phyloP scores from a whole-genome alignment of 2,329 filamentous ascomycete genomes.

The Herpotrichia juniperi region DNA sequence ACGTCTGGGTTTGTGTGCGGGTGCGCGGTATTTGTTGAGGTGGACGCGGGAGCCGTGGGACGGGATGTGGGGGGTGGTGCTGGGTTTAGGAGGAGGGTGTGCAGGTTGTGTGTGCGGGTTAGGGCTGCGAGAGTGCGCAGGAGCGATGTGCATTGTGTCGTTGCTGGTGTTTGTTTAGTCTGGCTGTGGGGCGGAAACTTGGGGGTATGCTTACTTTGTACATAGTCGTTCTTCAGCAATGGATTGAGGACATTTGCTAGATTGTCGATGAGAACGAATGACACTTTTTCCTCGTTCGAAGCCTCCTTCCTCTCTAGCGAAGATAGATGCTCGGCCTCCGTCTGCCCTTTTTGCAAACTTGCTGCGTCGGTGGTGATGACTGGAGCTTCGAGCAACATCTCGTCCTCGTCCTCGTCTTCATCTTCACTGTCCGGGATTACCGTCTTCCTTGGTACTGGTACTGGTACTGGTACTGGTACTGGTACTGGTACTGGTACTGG shows the following conservation, averaged over 20 bases:
- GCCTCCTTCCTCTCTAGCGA: conserved; percentile 12
- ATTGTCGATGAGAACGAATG: conserved; percentile 49
- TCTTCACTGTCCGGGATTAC: conserved; percentile 44
- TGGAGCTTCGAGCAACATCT: conserved; percentile 46
- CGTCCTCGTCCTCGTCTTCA: conserved; percentile 44
- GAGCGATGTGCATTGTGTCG: conserved; percentile 49
- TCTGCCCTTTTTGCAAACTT: not conserved
- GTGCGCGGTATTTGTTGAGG: conserved; percentile 28
- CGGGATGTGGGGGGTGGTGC: conserved; percentile 12
- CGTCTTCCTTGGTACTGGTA: conserved; percentile 20
- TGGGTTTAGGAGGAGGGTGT: conserved; percentile 45
- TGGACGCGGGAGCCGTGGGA: conserved; percentile 39
- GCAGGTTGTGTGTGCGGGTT: conserved; percentile 41
- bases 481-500: not conserved
- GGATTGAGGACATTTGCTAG: conserved; percentile 46
- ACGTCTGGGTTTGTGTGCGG: not conserved
- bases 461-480: not conserved
- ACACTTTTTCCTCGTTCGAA: conserved; percentile 17
- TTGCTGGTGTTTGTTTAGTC: conserved; percentile 36
- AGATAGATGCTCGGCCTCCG: not conserved
- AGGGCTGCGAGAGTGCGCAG: conserved; percentile 50
- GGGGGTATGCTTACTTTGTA: conserved; percentile 36
- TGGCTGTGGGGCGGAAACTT: conserved; percentile 4
- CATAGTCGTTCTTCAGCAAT: conserved; percentile 44
- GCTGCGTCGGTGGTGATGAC: not conserved